Conservation (phyloP, 1,284 basidiomycete genomes). For the Irpex lacteus region DNA sequence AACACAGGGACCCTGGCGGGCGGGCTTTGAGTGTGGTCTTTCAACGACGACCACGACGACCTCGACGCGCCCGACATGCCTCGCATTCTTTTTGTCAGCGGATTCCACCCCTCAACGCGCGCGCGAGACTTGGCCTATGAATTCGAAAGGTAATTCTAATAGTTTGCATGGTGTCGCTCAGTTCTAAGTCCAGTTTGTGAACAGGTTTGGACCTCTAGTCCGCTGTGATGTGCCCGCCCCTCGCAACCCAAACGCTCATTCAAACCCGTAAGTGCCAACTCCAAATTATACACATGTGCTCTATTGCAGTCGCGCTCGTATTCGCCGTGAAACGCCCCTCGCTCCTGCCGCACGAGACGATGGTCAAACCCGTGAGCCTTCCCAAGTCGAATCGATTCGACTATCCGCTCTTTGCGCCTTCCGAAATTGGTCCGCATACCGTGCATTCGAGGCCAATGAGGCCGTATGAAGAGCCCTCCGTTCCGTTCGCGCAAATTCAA, state of each 20-base stretch:
- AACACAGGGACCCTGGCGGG: background rate
- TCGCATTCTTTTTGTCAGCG: conserved; percentile 85
- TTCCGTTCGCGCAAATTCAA: conserved; percentile 17
- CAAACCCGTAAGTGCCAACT: conserved; percentile 71
- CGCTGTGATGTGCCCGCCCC: conserved; percentile 90
- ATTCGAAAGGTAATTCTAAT: conserved; percentile 67
- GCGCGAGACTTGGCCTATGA: conserved; percentile 84
- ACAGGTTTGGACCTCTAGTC: conserved; percentile 71
- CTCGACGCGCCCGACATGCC: conserved; percentile 39
- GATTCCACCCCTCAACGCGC: conserved; percentile 76
- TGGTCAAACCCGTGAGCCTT: conserved; percentile 2
- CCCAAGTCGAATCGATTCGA: background rate
- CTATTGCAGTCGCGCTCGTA: conserved; percentile 29
- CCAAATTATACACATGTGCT: conserved; percentile 19
- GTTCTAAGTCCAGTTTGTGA: conserved; percentile 5
- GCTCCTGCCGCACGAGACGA: conserved; percentile 10
- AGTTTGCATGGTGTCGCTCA: background rate
- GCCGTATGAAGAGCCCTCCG: background rate
- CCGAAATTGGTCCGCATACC: background rate
- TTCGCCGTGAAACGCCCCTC: conserved; percentile 22
- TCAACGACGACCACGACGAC: conserved; percentile 6
- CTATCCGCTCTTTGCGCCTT: background rate
- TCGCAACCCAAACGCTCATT: conserved; percentile 64
- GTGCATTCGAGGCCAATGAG: conserved; percentile 9
- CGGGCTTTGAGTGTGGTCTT: background rate